Base-by-base conservation (phyloP, 2,329 filamentous ascomycete species). In the Aureobasidium sp. region DNA sequence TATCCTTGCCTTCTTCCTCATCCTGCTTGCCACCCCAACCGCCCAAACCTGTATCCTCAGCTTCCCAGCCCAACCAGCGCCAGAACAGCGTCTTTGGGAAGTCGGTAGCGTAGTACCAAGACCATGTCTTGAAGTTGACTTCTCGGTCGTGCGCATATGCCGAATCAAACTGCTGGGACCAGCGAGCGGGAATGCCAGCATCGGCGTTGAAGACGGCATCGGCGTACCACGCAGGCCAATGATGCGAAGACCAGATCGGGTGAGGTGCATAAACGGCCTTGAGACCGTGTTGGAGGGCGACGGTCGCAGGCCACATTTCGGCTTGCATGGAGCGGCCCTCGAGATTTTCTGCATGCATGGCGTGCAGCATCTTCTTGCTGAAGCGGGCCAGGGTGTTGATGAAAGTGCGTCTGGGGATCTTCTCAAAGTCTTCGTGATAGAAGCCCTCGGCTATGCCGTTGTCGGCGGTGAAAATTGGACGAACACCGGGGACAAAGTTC, bases 211-310 rank as follows among this genome's bases (percentile, higher is more conserved):
- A 89, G 1, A 90, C 85, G 39, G 82, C 82, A 39, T 91, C 87
- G 64, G 94, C 82, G 70, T 91, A 91, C 58, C 85, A 82, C 2
- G 83, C 82, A 0, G 91, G 91, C 93, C 93, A 97, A 68, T 85
- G 82, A 61, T 92, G 86, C 74, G 96, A 92, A 17, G 93, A 84
- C 72, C 88, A 97, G 61, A 96, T 82, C 1, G 92, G 90, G 69
- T 97, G 93, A 1, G 93, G 93, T 2, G 87, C 91, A 67, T 88
- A 96, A 15, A 97, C 91, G 40, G 90, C 91, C 77, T 97, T 97
- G 76, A 90, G 86, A 12, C 93, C 93, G 72, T 97, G 92, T 64
- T 97, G 92, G 11, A 97, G 81, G 1, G 92, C 90, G 1, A 90
- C 86, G 0, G 89, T 94, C 0, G 88, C 87, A 0, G 92, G 90